Evolutionary conservation across 768 basidiomycete genomes (phyloP).

Genomic region (Phaeotremella skinneri): DNA sequence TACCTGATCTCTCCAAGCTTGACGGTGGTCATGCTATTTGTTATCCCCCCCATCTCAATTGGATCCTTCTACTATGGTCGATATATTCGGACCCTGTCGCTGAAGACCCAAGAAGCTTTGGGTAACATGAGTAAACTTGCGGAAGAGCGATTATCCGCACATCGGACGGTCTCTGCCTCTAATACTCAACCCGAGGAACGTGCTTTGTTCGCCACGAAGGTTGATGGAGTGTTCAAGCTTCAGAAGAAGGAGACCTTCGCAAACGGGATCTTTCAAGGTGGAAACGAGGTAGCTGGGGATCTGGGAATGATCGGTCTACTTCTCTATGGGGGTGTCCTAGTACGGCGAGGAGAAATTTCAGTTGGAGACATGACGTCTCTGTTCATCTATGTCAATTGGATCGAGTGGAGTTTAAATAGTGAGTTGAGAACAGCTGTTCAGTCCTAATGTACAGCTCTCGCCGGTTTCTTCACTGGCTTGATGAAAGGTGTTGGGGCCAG

Average conservation of each 20-base stretch:
- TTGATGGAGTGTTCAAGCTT: constrained; percentile 64
- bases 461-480: constrained; percentile 64
- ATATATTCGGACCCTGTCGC: constrained; percentile 84
- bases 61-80: constrained; percentile 27
- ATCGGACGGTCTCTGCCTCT: constrained; percentile 64
- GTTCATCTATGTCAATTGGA: constrained; percentile 49
- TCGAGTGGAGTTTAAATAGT: constrained; percentile 45
- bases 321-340: constrained; percentile 81
- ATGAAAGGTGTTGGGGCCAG: constrained; percentile 96
- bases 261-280: constrained; percentile 83
- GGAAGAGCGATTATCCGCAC: constrained; percentile 67
- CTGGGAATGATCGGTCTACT: constrained; percentile 45
- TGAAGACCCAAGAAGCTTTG: constrained; percentile 85
- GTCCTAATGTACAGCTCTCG: constrained; percentile 23
- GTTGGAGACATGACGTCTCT: constrained; percentile 60
- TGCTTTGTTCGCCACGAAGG: constrained; percentile 65
- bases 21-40: constrained; percentile 82
- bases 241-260: constrained; percentile 83
- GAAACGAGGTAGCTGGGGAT: constrained; percentile 48
- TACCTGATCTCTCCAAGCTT: constrained; percentile 72
- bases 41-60: constrained; percentile 58
- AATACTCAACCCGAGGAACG: constrained; percentile 77
- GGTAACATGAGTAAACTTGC: constrained; percentile 94
- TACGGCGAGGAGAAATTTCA: constrained; percentile 77
- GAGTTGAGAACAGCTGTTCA: constrained; percentile 5